phyloP scores from a whole-genome alignment of 257 asterid genomes.

The Gentiana macrophylla region DNA sequence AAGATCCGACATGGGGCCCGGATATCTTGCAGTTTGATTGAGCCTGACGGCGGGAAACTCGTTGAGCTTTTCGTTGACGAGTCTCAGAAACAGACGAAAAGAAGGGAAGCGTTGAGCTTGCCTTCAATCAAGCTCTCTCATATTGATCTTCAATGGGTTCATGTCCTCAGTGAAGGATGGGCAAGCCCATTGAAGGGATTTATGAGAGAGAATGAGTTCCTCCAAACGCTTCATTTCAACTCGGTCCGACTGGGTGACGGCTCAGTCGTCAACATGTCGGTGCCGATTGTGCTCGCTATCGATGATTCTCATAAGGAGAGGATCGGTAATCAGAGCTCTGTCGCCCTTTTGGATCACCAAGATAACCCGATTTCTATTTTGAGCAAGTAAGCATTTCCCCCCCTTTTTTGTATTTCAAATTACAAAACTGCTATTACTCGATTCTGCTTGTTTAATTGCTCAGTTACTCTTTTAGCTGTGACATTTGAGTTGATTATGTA shows the following conservation, averaged over 20 bases:
- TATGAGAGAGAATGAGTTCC: constrained; percentile 95
- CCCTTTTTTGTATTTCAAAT: neutral
- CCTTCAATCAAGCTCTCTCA: constrained; percentile 56
- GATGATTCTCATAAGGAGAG: constrained; percentile 57
- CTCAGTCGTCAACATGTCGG: constrained; percentile 84
- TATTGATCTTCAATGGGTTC: constrained; percentile 91
- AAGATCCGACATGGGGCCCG: constrained; percentile 23
- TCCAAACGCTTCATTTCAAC: constrained; percentile 96
- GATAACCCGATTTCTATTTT: constrained; percentile 50
- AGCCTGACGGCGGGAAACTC: constrained; percentile 82
- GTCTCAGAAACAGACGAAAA: constrained; percentile 38
- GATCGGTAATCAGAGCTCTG: constrained; percentile 46
- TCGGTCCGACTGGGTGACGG: constrained; percentile 67
- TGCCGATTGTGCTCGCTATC: constrained; percentile 83
- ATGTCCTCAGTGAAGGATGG: constrained; percentile 97
- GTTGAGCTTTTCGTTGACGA: constrained; percentile 54
- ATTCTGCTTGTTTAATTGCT: too few relatives aligned
- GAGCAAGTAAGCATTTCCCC: constrained; percentile 41
- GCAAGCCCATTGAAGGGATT: constrained; percentile 94
- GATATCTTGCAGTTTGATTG: constrained; percentile 40
- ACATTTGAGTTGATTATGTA: too few relatives aligned
- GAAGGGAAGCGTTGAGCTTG: constrained; percentile 33
- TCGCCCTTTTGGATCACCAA: constrained; percentile 55
- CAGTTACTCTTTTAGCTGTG: too few relatives aligned
- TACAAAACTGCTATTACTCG: too few relatives aligned